Percentiles rank a stretch among this genome's conserved stretches.
These are phyloP conservation scores for Benincasa hispida DNA, from an alignment of 306 rosid genomes.

Conservation along the genomic window DNA sequence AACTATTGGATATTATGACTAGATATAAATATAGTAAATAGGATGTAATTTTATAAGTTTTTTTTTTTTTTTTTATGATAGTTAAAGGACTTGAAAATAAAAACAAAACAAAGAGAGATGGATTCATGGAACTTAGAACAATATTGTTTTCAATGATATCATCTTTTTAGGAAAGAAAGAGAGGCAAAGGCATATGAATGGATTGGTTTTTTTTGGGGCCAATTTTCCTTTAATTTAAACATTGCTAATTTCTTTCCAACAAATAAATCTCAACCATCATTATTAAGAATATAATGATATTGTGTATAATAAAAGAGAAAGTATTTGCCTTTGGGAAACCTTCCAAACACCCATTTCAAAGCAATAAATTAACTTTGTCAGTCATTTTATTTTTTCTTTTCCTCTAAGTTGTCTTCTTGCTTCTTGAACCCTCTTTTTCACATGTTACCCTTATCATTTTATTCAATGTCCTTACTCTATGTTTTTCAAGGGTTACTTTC, in stretches of 20 bases:
- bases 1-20: no score
- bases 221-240: not conserved
- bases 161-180: not conserved
- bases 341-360: not conserved
- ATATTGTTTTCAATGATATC: not conserved
- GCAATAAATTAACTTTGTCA: not conserved
- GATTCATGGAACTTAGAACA: not conserved
- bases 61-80: no score
- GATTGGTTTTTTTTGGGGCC: not conserved
- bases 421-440: not conserved
- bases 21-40: no score
- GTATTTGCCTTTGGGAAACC: not conserved
- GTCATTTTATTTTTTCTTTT: not conserved
- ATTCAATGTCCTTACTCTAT: not conserved
- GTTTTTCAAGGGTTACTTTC: not conserved
- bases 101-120: no score
- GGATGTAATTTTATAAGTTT: no score
- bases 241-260: not conserved
- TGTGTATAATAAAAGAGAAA: not conserved
- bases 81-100: no score
- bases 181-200: not conserved
- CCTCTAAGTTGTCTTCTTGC: conserved; percentile 1
- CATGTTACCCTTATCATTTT: not conserved
- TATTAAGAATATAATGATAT: not conserved
- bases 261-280: not conserved